These are phyloP conservation scores for Echria macrotheca DNA, from an alignment of 495 filamentous ascomycete genomes.

Conservation along the genomic window DNA sequence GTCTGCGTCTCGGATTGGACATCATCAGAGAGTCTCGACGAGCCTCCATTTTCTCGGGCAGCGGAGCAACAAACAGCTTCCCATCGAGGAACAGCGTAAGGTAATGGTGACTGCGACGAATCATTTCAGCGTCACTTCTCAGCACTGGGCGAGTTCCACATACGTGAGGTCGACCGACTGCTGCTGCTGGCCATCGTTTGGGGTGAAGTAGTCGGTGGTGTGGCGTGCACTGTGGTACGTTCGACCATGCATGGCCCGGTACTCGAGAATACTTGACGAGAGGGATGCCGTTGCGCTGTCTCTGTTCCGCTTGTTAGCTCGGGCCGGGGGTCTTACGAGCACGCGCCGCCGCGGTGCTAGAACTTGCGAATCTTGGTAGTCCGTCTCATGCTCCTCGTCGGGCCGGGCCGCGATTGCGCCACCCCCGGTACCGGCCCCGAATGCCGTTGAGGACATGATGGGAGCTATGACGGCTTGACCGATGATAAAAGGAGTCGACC, in stretches of 20 bases:
- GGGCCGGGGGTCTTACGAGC: too few relatives aligned
- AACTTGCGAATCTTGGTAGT: too few relatives aligned
- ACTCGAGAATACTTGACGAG: constrained; percentile 5
- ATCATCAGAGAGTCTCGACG: too few relatives aligned
- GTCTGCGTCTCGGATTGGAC: too few relatives aligned
- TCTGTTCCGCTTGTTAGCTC: not conserved
- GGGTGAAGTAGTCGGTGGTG: not conserved
- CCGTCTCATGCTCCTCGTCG: too few relatives aligned
- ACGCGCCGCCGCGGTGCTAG: too few relatives aligned
- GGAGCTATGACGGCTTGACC: too few relatives aligned
- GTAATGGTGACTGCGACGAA: not conserved
- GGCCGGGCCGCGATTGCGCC: too few relatives aligned
- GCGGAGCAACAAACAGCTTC: constrained; percentile 1
- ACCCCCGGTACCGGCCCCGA: too few relatives aligned
- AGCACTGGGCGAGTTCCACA: not conserved
- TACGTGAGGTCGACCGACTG: constrained; percentile 3
- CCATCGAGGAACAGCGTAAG: not conserved
- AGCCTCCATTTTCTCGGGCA: not conserved
- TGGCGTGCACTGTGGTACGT: constrained; percentile 5
- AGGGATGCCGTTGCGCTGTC: constrained; percentile 4
- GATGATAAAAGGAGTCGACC: too few relatives aligned
- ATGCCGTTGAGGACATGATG: too few relatives aligned
- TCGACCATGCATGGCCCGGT: constrained; percentile 1
- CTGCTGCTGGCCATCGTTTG: constrained; percentile 1
- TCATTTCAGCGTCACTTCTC: not conserved